Conservation (phyloP, 192 early-diverging fungal species). For the Linnemannia schmuckeri region DNA sequence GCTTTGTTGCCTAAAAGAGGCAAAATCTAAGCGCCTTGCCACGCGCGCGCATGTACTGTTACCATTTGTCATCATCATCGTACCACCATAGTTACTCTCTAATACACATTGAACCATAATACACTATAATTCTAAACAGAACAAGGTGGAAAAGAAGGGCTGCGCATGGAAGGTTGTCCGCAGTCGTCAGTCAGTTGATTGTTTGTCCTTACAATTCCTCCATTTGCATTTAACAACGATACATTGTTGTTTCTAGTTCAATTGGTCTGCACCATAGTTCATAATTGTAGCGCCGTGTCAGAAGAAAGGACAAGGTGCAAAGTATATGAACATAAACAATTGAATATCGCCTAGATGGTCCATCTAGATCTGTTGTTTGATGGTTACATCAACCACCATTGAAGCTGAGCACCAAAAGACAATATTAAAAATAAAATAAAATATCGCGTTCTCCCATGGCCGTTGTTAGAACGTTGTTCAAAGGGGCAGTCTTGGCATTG, state of each 20-base stretch:
- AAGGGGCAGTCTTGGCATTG: neutral
- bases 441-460: neutral
- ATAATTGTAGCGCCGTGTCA: too few relatives aligned
- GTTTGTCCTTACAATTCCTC: neutral
- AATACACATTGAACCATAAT: neutral
- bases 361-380: neutral
- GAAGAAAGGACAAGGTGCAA: too few relatives aligned
- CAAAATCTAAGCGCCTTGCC: neutral
- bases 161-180: neutral
- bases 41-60: neutral
- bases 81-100: neutral
- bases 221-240: too few relatives aligned
- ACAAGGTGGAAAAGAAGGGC: neutral
- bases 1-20: constrained; percentile 32
- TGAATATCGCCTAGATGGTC: neutral
- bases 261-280: too few relatives aligned
- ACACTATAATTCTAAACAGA: neutral
- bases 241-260: too few relatives aligned
- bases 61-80: neutral
- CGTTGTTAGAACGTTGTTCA: neutral
- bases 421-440: neutral
- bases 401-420: neutral
- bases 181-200: neutral
- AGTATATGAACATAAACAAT: too few relatives aligned
- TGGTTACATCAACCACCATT: neutral